Percentiles rank a stretch among this genome's conserved stretches.
phyloP scores from a whole-genome alignment of 2,329 filamentous ascomycete genomes.

The Cercospora zeae-maydis region DNA sequence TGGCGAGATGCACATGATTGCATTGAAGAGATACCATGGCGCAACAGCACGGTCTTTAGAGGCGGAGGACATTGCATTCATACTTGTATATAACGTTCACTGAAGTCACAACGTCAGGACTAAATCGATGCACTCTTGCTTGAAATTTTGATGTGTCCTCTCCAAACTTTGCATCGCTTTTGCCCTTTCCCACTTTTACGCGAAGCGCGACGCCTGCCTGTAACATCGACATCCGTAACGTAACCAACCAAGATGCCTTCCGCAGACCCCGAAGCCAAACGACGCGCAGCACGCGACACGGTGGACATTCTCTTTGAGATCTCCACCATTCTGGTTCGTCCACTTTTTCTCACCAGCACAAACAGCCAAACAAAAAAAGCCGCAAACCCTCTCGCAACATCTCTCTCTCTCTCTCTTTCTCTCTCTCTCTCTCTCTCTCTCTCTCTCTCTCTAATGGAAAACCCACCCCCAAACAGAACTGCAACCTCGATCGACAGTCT shows the following conservation, averaged over 20 bases:
- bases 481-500: slow-evolving; percentile 82
- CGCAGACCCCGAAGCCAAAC: slow-evolving; percentile 55
- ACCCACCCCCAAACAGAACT: slow-evolving; percentile 84
- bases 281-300: slow-evolving; percentile 73
- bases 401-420: too few species aligned
- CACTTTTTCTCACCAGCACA: background rate
- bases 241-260: slow-evolving; percentile 1
- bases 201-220: background rate
- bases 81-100: background rate
- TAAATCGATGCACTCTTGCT: background rate
- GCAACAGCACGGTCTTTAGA: slow-evolving; percentile 12
- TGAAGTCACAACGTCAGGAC: background rate
- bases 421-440: too few species aligned
- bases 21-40: slow-evolving; percentile 14
- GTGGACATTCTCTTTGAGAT: slow-evolving; percentile 70
- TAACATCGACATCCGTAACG: background rate
- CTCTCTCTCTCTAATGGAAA: too few species aligned
- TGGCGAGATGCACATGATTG: background rate
- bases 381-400: too few species aligned
- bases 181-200: background rate
- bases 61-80: background rate
- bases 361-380: too few species aligned
- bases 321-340: slow-evolving; percentile 73
- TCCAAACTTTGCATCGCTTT: too few species aligned
- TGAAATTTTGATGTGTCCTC: background rate